Evolutionary conservation across 73 alveolate species (phyloP), one percentile per base, ranked within the genome.

Genomic region (Stentor coeruleus): DNA sequence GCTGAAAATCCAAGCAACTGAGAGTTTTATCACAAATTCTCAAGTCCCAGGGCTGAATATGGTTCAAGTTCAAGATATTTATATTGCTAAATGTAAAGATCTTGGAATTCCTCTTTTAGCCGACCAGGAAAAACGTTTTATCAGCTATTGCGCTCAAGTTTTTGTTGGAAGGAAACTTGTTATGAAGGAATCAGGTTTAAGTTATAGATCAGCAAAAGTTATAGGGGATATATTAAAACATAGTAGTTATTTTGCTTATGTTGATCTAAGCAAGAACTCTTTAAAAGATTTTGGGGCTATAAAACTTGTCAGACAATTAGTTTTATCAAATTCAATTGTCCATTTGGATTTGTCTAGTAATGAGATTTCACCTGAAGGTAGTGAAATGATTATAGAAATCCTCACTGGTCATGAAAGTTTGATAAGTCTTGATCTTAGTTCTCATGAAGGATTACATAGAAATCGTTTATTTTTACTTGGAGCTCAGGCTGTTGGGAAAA

Each of bases 331-430:
- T 26, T 33, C 26, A 39, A 57, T 85, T 15, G 85, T 81, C 39
- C 89, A 85, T 79, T 3, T 85, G 11, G 91, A 85, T 39, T 14
- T 82, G 3, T 58, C 84, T 35, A 85, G 91, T 39, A 85, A 85
- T 82, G 87, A 82, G 60, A 80, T 85, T 14, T 60, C 84, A 1
- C 58, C 89, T 31, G 86, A 85, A 33, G 91, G 91, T 1, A 83
- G 85, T 49, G 38, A 28, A 20, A 31, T 39, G 0, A 59, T 85
- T 38, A 55, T 85, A 38, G 72, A 82, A 58, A 59, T 35, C 26
- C 15, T 85, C 79, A 41, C 49, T 3, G 36, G 40, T 37, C 35
- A 59, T 30, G 84, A 81, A 58, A 41, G 77, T 14, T 3, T 85
- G 2, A 35, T 82, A 3, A 60, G 87, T 3, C 26, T 85, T 3